Evolutionary conservation across 768 basidiomycete genomes (phyloP).

Genomic region (Antrodiella citrinella): DNA sequence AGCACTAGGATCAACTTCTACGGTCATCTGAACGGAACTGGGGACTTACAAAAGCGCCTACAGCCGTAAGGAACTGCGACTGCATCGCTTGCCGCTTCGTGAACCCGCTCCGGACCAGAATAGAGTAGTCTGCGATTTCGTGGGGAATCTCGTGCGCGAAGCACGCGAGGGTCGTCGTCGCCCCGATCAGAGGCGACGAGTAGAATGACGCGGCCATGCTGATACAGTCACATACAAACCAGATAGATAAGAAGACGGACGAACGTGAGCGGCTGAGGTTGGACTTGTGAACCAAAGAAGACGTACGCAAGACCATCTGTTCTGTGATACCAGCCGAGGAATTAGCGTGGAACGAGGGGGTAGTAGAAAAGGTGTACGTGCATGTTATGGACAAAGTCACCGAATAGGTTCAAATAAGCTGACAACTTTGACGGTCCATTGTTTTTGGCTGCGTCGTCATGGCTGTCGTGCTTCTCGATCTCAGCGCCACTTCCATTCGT

Average conservation of each 20-base stretch:
- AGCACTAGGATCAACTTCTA: conserved; percentile 11
- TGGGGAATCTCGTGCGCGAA: conserved; percentile 95
- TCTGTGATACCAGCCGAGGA: conserved; percentile 26
- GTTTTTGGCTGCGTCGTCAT: conserved; percentile 8
- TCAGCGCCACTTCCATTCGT: not conserved
- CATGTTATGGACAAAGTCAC: conserved; percentile 94
- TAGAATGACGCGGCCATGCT: conserved; percentile 95
- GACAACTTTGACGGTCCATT: conserved; percentile 73
- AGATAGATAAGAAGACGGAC: conserved; percentile 2
- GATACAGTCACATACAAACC: conserved; percentile 6
- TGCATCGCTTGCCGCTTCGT: conserved; percentile 90
- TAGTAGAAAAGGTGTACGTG: conserved; percentile 26
- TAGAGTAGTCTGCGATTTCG: conserved; percentile 97
- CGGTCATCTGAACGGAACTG: not conserved
- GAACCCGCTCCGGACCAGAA: conserved; percentile 82
- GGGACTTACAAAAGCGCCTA: conserved; percentile 80
- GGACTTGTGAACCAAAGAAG: not conserved
- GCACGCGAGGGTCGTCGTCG: conserved; percentile 91
- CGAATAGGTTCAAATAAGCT: conserved; percentile 88
- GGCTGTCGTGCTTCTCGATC: conserved; percentile 24
- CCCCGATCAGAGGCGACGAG: conserved; percentile 88
- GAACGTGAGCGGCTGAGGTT: conserved; percentile 2
- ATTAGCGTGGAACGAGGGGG: conserved; percentile 8
- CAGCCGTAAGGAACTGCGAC: conserved; percentile 85
- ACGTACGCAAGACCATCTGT: conserved; percentile 90